Evolutionary conservation across 495 filamentous ascomycete genomes (phyloP), one percentile per base, ranked within the genome.

Genomic region (Filosporella fistucella): DNA sequence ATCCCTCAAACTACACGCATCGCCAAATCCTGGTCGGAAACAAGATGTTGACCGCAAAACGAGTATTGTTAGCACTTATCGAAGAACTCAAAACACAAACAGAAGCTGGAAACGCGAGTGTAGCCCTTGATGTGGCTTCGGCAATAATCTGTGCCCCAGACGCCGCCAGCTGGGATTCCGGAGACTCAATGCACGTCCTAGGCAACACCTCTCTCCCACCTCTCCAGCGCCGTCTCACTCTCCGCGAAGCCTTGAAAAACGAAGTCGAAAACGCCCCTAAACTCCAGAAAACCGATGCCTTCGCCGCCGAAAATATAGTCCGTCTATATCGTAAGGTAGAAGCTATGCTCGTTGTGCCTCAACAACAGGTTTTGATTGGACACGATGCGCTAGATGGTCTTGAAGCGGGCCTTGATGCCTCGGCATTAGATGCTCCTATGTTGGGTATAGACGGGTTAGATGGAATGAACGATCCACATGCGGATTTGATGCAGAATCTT

Each of bases 1-100:
- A 82, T 29, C 85, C 89, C 7, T 78, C 85, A 1, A 73, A 75
- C 12, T 96, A 95, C 64, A 89, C 86, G 0, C 87, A 91, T 60
- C 81, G 85, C 12, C 86, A 89, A 46, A 64, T 93, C 6, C 66
- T 86, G 12, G 68, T 75, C 0, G 81, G 78, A 0, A 64, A 84
- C 44, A 76, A 77, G n/a, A 74, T 93, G 24, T 75, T 88, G 1
- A 89, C 90, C 41, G 75, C 88, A 0, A 69, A 65, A 18, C 71
- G 74, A 13, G 68, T 90, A 0, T 63, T 95, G 0, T 45, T 62
- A 1, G 64, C 76, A 6, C 67, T 95, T 9, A 51, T 93, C 22
- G 80, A 89, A 16, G 89, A 95, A 60, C 62, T 91, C 11, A 56
- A 56, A 45, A 29, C 59, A 20, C 63, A 72, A 36, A 61, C 60